Percentiles rank a stretch among this genome's conserved stretches.
These are phyloP conservation scores for Diaporthe citri DNA, from an alignment of 2,329 filamentous ascomycete genomes.

Conservation along the genomic window DNA sequence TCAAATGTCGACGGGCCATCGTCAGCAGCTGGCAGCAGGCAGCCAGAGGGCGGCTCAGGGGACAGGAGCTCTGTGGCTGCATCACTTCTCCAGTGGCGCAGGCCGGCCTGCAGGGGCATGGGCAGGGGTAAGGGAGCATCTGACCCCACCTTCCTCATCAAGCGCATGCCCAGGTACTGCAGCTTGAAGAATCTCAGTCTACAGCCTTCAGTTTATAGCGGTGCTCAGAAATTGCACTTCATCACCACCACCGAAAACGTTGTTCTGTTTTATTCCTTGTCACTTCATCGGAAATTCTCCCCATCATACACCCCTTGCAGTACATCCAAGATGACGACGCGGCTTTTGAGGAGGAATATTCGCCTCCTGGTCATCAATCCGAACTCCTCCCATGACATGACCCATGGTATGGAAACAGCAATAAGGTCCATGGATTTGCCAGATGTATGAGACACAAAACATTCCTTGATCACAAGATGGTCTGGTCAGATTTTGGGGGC, in stretches of 20 bases:
- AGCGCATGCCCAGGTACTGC: background rate
- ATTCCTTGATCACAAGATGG: background rate
- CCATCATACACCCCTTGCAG: background rate
- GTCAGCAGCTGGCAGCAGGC: slow-evolving; percentile 6
- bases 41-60: slow-evolving; percentile 9
- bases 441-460: slow-evolving; percentile 48
- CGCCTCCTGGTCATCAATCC: slow-evolving; percentile 82
- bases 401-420: slow-evolving; percentile 68
- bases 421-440: slow-evolving; percentile 58
- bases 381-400: slow-evolving; percentile 82
- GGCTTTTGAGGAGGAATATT: slow-evolving; percentile 48
- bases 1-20: background rate
- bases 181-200: background rate
- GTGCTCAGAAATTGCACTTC: background rate
- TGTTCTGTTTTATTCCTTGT: background rate
- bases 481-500: background rate
- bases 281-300: background rate
- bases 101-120: background rate
- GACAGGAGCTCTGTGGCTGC: slow-evolving; percentile 4
- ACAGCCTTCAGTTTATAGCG: background rate
- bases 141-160: slow-evolving; percentile 21
- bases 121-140: background rate
- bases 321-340: slow-evolving; percentile 45
- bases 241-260: background rate
- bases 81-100: slow-evolving; percentile 19